Base-by-base conservation (phyloP, 2,329 filamentous ascomycete genomes). In the Calonectria honghensis region DNA sequence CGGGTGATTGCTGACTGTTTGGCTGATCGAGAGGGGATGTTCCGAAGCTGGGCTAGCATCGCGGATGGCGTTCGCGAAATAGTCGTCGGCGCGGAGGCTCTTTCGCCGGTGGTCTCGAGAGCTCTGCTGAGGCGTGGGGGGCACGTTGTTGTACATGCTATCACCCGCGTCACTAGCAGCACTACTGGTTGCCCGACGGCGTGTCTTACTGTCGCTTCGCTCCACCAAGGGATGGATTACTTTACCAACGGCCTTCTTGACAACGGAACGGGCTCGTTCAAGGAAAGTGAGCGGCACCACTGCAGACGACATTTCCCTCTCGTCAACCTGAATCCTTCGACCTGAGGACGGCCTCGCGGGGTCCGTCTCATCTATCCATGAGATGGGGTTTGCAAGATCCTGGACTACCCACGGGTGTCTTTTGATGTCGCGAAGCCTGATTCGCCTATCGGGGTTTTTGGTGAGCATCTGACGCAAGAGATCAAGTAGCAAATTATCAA, bases 341-440 rank as follows among this genome's bases (percentile, higher is more conserved):
- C 95, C 96, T 72, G 94, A 92, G 39, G 93, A 93, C 74, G 93
- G 93, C 45, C 93, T 91, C 48, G 92, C 93, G 2, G 96, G 96
- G 81, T 98, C 96, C 1, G 96, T 98, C 76, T 98, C 95, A 79
- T 98, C 95, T n/a, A 98, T 91, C 97, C 97, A 99, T 13, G 90
- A 89, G 39, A 91, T 87, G 48, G 93, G 91, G 79, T 98, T 93
- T 41, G 91, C 87, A 59, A 98, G 91, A 76, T 94, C 96, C 73
- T 93, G 89, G 1, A 96, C 89, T 20, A 98, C 94, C 97, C 97
- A 99, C 6, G 94, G 93, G 82, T 99, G 97, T 74, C 94, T 93
- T 84, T 98, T 98, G 81, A 98, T 96, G 80, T 98, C 96, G 74
- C 93, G 93, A 67, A 99, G 88, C 10, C 95, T 94, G 80, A 99